Evolutionary conservation across 306 rosid species (phyloP).

Genomic region (Mimosa bimucronata): DNA sequence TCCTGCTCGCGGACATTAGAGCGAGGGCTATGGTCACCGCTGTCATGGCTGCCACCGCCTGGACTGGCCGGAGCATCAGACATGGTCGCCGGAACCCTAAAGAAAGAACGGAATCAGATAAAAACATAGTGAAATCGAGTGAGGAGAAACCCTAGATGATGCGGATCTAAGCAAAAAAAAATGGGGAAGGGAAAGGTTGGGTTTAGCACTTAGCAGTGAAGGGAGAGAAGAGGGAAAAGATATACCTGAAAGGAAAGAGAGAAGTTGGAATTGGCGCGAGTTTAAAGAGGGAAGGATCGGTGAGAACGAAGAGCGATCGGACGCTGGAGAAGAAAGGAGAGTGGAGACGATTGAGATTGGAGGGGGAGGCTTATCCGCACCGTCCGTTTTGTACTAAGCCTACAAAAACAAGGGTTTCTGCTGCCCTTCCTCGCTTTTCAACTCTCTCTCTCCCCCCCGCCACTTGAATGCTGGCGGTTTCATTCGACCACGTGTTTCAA

Average conservation of each 20-base stretch:
- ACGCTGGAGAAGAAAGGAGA: conserved; percentile 88
- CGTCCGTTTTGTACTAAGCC: conserved; percentile 58
- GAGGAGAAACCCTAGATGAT: conserved; percentile 41
- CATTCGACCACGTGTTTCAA: conserved; percentile 22
- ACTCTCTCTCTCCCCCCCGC: background rate
- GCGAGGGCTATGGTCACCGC: conserved; percentile 85
- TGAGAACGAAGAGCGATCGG: conserved; percentile 59
- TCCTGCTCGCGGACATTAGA: conserved; percentile 81
- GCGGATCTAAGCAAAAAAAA: conserved; percentile 18
- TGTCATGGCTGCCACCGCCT: conserved; percentile 73
- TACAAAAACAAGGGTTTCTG: background rate
- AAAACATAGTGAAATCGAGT: conserved; percentile 34
- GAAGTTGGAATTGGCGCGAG: conserved; percentile 62
- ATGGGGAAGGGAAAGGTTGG: background rate
- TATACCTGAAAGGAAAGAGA: conserved; percentile 30
- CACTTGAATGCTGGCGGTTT: background rate
- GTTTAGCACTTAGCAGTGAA: background rate
- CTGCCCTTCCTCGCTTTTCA: background rate
- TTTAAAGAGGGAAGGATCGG: conserved; percentile 44
- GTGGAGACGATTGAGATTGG: conserved; percentile 74
- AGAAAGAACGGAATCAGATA: conserved; percentile 8
- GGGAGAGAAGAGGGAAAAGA: background rate
- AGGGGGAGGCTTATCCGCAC: conserved; percentile 69
- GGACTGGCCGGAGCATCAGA: conserved; percentile 82
- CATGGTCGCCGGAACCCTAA: conserved; percentile 63